Conservation (phyloP, 73 alveolate genomes). For the Tetrahymena malaccensis region DNA sequence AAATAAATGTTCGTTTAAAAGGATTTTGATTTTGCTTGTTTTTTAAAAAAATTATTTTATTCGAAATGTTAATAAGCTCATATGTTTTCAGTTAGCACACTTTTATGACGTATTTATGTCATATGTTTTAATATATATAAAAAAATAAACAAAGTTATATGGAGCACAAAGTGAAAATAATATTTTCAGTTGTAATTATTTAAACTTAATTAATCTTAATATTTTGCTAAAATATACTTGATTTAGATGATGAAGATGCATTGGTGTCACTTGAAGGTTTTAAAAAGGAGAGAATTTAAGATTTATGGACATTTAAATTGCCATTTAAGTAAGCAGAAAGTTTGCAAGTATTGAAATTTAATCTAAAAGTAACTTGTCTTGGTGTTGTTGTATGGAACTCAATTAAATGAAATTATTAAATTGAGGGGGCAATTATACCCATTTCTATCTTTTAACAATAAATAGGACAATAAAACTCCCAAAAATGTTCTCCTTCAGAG, state of each 20-base stretch:
- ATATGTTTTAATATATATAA: no score
- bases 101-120: no score
- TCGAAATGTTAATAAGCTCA: no score
- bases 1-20: no score
- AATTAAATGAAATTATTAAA: not conserved
- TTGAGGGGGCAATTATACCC: not conserved
- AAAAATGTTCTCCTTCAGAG: not conserved
- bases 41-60: no score
- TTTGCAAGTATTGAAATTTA: not conserved
- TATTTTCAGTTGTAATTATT: no score
- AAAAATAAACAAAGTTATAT: no score
- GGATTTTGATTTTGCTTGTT: no score
- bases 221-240: not conserved
- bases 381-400: not conserved
- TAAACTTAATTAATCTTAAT: not conserved
- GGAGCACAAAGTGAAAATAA: no score
- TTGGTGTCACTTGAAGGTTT: not conserved
- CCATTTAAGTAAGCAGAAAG: not conserved
- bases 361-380: not conserved
- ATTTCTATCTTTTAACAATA: not conserved
- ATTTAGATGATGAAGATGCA: not conserved
- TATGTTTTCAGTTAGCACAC: no score
- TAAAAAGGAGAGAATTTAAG: not conserved
- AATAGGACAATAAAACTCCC: not conserved
- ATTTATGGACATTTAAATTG: not conserved